These are phyloP conservation scores for Coccomyxa sp. DNA, from an alignment of 139 green algal species.

Conservation along the genomic window DNA sequence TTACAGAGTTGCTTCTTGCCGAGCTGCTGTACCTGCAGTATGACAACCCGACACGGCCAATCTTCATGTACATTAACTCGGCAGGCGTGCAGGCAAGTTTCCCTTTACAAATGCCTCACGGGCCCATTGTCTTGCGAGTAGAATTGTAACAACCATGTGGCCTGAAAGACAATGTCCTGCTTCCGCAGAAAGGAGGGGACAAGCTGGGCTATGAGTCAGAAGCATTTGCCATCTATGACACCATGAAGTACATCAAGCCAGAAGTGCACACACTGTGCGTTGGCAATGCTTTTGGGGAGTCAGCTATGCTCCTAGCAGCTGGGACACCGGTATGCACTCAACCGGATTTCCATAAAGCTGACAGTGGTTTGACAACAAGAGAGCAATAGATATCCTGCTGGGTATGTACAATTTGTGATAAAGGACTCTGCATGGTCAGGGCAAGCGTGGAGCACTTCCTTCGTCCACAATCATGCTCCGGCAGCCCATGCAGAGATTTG, in stretches of 20 bases:
- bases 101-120: constrained; percentile 1
- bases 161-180: background rate
- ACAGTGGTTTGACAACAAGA: no score
- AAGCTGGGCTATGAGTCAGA: constrained; percentile 97
- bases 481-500: constrained; percentile 87
- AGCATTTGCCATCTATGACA: constrained; percentile 97
- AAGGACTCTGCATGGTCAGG: constrained; percentile 33
- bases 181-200: constrained; percentile 75
- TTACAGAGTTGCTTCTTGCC: constrained; percentile 87
- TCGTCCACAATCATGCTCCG: constrained; percentile 96
- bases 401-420: no score
- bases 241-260: constrained; percentile 91
- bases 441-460: constrained; percentile 86
- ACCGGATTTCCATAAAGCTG: background rate
- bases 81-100: constrained; percentile 80
- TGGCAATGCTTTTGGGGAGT: constrained; percentile 93
- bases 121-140: constrained; percentile 8
- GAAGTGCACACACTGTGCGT: constrained; percentile 87
- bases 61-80: constrained; percentile 99
- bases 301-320: constrained; percentile 90
- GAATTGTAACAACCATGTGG: background rate
- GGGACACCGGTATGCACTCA: constrained; percentile 61
- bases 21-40: constrained; percentile 90
- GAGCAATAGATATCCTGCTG: no score
- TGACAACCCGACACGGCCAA: constrained; percentile 69